These are phyloP conservation scores for Sclerotinia glacialis DNA, from an alignment of 2,329 filamentous ascomycete species.

Conservation along the genomic window DNA sequence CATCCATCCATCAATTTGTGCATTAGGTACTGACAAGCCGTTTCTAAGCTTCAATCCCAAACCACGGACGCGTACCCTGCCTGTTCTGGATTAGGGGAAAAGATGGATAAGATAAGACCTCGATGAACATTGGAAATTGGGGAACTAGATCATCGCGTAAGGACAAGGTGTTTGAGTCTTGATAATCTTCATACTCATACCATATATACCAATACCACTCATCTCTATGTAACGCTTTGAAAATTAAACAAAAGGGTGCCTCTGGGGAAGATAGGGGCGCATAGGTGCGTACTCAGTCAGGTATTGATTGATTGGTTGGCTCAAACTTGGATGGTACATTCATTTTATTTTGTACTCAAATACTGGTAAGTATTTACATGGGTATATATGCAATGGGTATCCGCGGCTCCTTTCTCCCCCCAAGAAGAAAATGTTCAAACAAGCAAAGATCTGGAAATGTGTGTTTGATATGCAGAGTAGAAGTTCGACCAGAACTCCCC, in stretches of 20 bases:
- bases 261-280: too few relatives aligned
- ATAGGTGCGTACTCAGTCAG: too few relatives aligned
- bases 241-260: neutral
- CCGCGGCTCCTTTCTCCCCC: too few relatives aligned
- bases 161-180: too few relatives aligned
- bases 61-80: neutral
- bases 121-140: neutral
- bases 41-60: too few relatives aligned
- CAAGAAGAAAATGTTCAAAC: neutral
- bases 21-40: too few relatives aligned
- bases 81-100: neutral
- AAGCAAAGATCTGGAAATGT: neutral
- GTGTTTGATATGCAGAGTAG: neutral
- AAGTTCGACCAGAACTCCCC: conserved; percentile 2
- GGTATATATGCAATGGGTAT: neutral
- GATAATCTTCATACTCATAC: neutral
- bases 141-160: too few relatives aligned
- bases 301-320: too few relatives aligned
- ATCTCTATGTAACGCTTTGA: too few relatives aligned
- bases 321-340: neutral
- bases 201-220: too few relatives aligned
- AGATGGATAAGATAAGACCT: neutral
- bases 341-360: neutral
- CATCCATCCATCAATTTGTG: too few relatives aligned
- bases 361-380: neutral